phyloP scores from a whole-genome alignment of 1,284 basidiomycete genomes.

The Austroboletus niveus region DNA sequence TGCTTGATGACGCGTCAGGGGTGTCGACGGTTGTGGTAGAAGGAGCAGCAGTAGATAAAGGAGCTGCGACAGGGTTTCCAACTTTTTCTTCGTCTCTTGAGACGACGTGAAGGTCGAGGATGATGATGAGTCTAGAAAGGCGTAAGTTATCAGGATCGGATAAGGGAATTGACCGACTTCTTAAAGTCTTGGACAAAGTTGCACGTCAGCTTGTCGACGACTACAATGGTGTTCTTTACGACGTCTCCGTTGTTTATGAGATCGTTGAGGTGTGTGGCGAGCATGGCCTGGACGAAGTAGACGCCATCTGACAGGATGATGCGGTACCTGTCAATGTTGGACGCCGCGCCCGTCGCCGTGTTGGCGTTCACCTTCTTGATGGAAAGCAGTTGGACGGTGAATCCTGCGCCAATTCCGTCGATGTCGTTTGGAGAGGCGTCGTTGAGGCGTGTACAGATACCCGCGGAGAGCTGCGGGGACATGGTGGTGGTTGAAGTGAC shows the following conservation, averaged over 20 bases:
- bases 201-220: conserved; percentile 77
- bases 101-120: conserved; percentile 71
- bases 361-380: conserved; percentile 69
- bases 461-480: conserved; percentile 51
- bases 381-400: conserved; percentile 78
- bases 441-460: conserved; percentile 53
- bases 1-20: conserved; percentile 6
- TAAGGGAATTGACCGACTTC: conserved; percentile 47
- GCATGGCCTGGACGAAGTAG: conserved; percentile 89
- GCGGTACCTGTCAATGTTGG: conserved; percentile 56
- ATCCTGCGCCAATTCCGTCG: conserved; percentile 52
- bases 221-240: conserved; percentile 70
- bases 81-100: conserved; percentile 63
- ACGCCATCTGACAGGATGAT: conserved; percentile 80
- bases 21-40: conserved; percentile 2
- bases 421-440: conserved; percentile 48
- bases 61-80: conserved; percentile 59
- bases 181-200: conserved; percentile 82
- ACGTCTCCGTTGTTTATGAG: conserved; percentile 73
- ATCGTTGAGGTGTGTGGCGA: conserved; percentile 88
- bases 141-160: conserved; percentile 9
- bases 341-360: conserved; percentile 36
- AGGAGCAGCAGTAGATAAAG: conserved; percentile 18
- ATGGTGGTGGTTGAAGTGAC: conserved; percentile 19
- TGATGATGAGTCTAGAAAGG: conserved; percentile 72